Evolutionary conservation across 2,329 filamentous ascomycete species (phyloP).

Genomic region (Aspergillus niger): DNA sequence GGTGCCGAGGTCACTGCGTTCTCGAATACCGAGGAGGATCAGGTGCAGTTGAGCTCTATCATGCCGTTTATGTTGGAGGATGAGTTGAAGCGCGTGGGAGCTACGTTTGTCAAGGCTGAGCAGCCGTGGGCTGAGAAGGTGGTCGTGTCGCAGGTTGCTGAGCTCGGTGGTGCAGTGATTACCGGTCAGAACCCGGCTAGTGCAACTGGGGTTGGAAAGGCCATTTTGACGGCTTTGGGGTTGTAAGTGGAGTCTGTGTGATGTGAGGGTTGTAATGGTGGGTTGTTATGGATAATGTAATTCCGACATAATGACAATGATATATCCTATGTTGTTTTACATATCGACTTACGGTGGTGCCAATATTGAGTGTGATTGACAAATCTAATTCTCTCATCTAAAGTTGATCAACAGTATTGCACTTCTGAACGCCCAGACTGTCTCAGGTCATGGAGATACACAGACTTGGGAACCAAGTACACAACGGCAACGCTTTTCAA

Average conservation of each 20-base stretch:
- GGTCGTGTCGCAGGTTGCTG: conserved; percentile 35
- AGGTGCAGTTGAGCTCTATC: conserved; percentile 36
- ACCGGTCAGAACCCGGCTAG: conserved; percentile 53
- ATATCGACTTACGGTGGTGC: too few species aligned
- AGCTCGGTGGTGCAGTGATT: conserved; percentile 40
- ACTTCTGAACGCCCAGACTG: too few species aligned
- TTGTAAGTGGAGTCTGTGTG: conserved; percentile 9
- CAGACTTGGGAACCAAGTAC: too few species aligned
- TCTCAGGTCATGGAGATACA: too few species aligned
- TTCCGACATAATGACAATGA: not conserved
- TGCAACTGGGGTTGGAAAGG: conserved; percentile 47
- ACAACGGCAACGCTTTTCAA: not conserved
- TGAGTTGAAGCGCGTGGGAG: conserved; percentile 43
- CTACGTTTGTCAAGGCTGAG: conserved; percentile 47
- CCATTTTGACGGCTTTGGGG: conserved; percentile 39
- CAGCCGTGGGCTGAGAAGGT: conserved; percentile 50
- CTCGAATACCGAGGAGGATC: conserved; percentile 50
- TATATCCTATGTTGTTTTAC: too few species aligned
- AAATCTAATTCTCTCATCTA: too few species aligned
- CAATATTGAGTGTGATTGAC: too few species aligned
- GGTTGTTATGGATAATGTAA: not conserved
- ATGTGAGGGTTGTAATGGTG: too few species aligned
- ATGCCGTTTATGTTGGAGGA: conserved; percentile 52
- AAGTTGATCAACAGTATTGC: too few species aligned
- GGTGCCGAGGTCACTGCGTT: conserved; percentile 49